These are phyloP conservation scores for Pilasporangium apinafurcum DNA, from an alignment of 352 stramenopile species.

Conservation along the genomic window DNA sequence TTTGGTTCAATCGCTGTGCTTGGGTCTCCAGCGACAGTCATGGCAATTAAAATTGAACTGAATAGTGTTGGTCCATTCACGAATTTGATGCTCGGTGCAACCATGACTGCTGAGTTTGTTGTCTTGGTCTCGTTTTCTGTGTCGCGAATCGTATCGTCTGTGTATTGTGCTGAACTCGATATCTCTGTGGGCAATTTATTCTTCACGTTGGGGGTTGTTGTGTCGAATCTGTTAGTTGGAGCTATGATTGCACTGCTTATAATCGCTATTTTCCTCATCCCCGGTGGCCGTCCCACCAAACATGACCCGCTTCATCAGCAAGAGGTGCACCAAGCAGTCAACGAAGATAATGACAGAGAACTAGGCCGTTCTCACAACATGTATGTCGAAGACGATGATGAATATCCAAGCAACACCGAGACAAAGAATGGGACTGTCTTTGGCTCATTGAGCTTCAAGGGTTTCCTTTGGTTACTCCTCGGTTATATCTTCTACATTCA, in stretches of 20 bases:
- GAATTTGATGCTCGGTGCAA: conserved; percentile 64
- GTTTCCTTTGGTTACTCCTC: conserved; percentile 55
- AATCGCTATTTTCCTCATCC: conserved; percentile 58
- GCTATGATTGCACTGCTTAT: conserved; percentile 33
- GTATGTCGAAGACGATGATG: conserved; percentile 31
- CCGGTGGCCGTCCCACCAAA: conserved; percentile 26
- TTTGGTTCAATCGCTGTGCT: conserved; percentile 70
- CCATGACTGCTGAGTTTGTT: conserved; percentile 67
- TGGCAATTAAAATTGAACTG: conserved; percentile 76
- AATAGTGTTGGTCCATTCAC: conserved; percentile 70
- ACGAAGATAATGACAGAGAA: conserved; percentile 17
- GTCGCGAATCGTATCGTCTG: conserved; percentile 49
- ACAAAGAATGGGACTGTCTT: conserved; percentile 2
- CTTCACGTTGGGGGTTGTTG: conserved; percentile 47
- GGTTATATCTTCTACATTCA: conserved; percentile 60
- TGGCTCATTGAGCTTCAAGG: conserved; percentile 47
- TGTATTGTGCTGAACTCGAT: conserved; percentile 51
- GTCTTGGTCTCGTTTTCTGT: conserved; percentile 68
- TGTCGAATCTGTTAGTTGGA: conserved; percentile 46
- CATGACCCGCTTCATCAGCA: conserved; percentile 8
- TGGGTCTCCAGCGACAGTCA: conserved; percentile 55
- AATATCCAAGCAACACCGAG: neutral
- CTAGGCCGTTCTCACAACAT: conserved; percentile 33
- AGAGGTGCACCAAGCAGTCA: neutral
- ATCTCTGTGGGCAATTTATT: conserved; percentile 43